phyloP scores from a whole-genome alignment of 139 green algal species.

The Picochlorum sp. region DNA sequence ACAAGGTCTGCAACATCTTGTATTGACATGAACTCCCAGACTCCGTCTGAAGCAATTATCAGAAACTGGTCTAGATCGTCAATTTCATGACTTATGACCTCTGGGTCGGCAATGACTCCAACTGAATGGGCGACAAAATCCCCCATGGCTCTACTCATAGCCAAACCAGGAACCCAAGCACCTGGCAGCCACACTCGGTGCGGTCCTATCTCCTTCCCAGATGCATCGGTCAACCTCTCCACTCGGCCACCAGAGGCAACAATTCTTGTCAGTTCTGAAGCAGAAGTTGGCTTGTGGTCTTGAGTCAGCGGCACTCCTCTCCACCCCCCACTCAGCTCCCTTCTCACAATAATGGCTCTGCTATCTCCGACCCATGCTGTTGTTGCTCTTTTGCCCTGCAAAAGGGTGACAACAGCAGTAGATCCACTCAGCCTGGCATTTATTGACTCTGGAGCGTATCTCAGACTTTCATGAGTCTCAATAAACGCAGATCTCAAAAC shows the following conservation, averaged over 20 bases:
- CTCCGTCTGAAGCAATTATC: slow-evolving; percentile 81
- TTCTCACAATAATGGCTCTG: slow-evolving; percentile 43
- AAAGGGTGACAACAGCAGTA: slow-evolving; percentile 58
- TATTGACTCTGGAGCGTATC: slow-evolving; percentile 22
- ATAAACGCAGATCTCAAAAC: slow-evolving; percentile 30
- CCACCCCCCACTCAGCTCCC: slow-evolving; percentile 9
- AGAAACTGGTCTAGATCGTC: slow-evolving; percentile 60
- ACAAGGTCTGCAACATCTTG: slow-evolving; percentile 77
- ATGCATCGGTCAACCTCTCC: slow-evolving; percentile 64
- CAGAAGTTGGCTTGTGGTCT: slow-evolving; percentile 79
- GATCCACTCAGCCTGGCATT: slow-evolving; percentile 76
- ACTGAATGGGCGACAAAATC: slow-evolving; percentile 71
- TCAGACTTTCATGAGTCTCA: slow-evolving; percentile 46
- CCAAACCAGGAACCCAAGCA: slow-evolving; percentile 71
- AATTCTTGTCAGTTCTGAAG: slow-evolving; percentile 68
- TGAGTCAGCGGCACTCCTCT: slow-evolving; percentile 59
- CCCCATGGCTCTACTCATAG: slow-evolving; percentile 79
- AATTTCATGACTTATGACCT: slow-evolving; percentile 50
- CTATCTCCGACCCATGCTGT: slow-evolving; percentile 85
- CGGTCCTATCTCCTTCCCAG: slow-evolving; percentile 64
- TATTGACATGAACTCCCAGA: slow-evolving; percentile 88
- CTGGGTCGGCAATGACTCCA: slow-evolving; percentile 65
- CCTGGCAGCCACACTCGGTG: slow-evolving; percentile 68
- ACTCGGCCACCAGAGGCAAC: slow-evolving; percentile 58
- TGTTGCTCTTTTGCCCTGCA: slow-evolving; percentile 42